Base-by-base conservation (phyloP, 2,329 filamentous ascomycete genomes). In the Penicillium sp. region DNA sequence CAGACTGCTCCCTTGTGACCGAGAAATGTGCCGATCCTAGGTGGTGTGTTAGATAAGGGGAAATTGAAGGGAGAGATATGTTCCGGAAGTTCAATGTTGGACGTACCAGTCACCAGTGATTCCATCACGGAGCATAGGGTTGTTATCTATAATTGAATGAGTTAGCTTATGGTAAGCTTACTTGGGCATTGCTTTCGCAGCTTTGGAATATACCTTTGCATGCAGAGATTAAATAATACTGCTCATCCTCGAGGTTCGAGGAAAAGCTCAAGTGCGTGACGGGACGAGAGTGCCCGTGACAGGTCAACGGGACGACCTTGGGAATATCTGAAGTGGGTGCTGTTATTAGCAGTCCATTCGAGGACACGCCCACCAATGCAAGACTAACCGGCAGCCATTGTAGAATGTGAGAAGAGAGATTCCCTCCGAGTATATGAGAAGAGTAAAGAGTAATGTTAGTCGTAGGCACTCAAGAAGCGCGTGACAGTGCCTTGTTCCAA, bases 1-100 rank as follows among this genome's bases (percentile, higher is more conserved):
- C 95, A 99, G 58, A 98, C 93, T 37, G 95, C 95, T 61, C 95
- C 95, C 78, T 99, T 98, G 80, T 99, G 95, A 41, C 95, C 95
- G 68, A 99, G 89, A 73, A 98, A 98, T 37, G 95, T 98, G 48
- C 95, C 95, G 67, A 98, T 98, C 90, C 84, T 86, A 26, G 8
- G 56, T 13, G 47, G 68, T 5, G 21, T 55, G 51, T 67, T 61
- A 62, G 57, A 19, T 22, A 41, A 10, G 11, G 10, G n/a, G 39
- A 1, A 3, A 6, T 44, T 39, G 4, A 22, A 35, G 13, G 9
- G 37, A 43, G 14, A 6, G 3, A 21, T 33, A 35, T 33, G 26
- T 41, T 21, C 44, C 48, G 43, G 13, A 14, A 49, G 50, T 45
- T 39, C 55, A 53, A 33, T 29, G 53, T 26, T 21, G 21, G 43